Conservation (phyloP, 768 basidiomycete species). For the Infundibulicybe gibba region DNA sequence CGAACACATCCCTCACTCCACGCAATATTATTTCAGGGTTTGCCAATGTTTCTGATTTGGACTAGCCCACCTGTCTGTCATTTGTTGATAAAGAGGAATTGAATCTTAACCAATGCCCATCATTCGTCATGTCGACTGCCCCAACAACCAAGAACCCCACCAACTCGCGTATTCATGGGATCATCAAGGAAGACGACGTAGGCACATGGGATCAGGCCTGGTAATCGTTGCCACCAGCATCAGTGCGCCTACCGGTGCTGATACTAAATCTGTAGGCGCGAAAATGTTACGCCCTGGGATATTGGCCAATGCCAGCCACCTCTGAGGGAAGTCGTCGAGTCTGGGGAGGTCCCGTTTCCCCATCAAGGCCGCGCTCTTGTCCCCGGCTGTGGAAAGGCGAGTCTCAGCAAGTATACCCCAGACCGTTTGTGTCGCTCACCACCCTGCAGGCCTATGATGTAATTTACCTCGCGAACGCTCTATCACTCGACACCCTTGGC, state of each 20-base stretch:
- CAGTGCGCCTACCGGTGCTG: neutral
- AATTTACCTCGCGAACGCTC: slow-evolving; percentile 43
- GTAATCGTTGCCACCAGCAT: neutral
- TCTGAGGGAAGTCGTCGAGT: slow-evolving; percentile 46
- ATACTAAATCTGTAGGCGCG: slow-evolving; percentile 29
- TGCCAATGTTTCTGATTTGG: no score
- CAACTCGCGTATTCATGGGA: slow-evolving; percentile 3
- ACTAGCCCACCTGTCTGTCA: no score
- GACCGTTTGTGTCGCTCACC: neutral
- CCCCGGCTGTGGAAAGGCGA: slow-evolving; percentile 47
- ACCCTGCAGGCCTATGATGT: slow-evolving; percentile 61
- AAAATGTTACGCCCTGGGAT: slow-evolving; percentile 63
- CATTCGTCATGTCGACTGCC: no score
- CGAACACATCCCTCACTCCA: no score
- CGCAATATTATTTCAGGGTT: no score
- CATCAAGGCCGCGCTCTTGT: slow-evolving; percentile 22
- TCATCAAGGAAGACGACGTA: neutral
- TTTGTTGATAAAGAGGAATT: no score
- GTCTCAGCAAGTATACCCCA: slow-evolving; percentile 3
- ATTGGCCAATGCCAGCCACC: slow-evolving; percentile 50
- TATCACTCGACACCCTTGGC: slow-evolving; percentile 46
- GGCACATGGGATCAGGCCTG: neutral
- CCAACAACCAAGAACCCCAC: no score
- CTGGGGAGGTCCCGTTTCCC: slow-evolving; percentile 40
- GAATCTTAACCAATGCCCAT: no score